These are phyloP conservation scores for Monosporascus sp. DNA, from an alignment of 2,329 filamentous ascomycete species.

Conservation along the genomic window DNA sequence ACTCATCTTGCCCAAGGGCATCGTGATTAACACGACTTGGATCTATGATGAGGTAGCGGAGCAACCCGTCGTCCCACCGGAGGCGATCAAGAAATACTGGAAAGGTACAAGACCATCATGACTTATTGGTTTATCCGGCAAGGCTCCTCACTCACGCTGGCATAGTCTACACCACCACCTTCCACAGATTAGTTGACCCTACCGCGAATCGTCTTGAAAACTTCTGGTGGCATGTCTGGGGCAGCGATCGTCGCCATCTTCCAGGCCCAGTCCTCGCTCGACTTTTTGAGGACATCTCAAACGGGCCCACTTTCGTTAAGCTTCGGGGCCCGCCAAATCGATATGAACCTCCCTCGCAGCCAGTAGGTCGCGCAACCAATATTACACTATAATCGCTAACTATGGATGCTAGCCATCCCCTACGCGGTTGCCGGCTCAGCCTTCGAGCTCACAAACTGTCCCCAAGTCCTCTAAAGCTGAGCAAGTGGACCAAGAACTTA, in stretches of 20 bases:
- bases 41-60: slow-evolving; percentile 51
- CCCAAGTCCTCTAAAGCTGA: slow-evolving; percentile 11
- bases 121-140: slow-evolving; percentile 3
- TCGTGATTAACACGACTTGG: slow-evolving; percentile 47
- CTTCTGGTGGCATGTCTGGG: slow-evolving; percentile 63
- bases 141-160: slow-evolving; percentile 10
- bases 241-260: slow-evolving; percentile 49
- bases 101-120: slow-evolving; percentile 8
- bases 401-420: slow-evolving; percentile 17
- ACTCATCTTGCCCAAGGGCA: slow-evolving; percentile 51
- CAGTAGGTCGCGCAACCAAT: slow-evolving; percentile 33
- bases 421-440: slow-evolving; percentile 11
- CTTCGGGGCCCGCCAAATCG: slow-evolving; percentile 48
- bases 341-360: slow-evolving; percentile 39
- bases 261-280: slow-evolving; percentile 49
- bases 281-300: slow-evolving; percentile 53
- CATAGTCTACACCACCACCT: slow-evolving; percentile 56
- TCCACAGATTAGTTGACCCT: slow-evolving; percentile 54
- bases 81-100: slow-evolving; percentile 36
- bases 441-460: slow-evolving; percentile 5
- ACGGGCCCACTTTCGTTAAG: slow-evolving; percentile 52
- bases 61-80: slow-evolving; percentile 43
- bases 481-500: slow-evolving; percentile 16
- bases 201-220: slow-evolving; percentile 58
- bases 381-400: slow-evolving; percentile 10